Evolutionary conservation across 257 asterid species (phyloP), one percentile per base, ranked within the genome.

Genomic region (Striga asiatica): DNA sequence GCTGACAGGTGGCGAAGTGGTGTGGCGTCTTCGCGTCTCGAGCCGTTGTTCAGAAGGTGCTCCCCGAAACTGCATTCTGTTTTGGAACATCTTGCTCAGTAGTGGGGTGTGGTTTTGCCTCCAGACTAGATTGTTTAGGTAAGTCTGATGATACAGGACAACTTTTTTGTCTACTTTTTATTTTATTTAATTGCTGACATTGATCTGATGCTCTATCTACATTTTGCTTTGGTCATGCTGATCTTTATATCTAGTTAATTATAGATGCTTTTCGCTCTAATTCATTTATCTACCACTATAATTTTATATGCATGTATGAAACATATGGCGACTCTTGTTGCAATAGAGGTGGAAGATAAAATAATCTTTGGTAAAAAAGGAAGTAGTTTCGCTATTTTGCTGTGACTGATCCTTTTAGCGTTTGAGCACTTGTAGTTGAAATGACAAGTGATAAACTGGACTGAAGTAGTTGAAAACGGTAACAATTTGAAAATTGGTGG

Each of bases 1-100:
- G 82, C 80, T 37, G 84, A 88, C 58, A 80, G 79, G 72, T 91
- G 98, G 97, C 89, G 78, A 60, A 69, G 76, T 23, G 82, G 85
- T 16, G 77, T 71, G 56, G 73, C 94, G 21, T 68, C 89, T 58
- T 84, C 75, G 67, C 82, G 88, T 10, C 73, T 91, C 58, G 93
- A 82, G 68, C 85, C 95, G 4, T 63, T 91, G 65, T 81, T 91
- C 77, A 81, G 92, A 59, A 80, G 95, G 49, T 81, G 89, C 58
- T 69, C 81, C 34, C 82, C 95, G 1, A 79, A 75, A 48, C 87
- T 84, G 67, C 93, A 77, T 67, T 77, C 94, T 16, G 66, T 82
- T 60, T 69, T 91, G 64, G 94, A 82, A 76, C 81, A 81, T 65
- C 63, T 74, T 29, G 61, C 54, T 50, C 51, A 19, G 28, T 53